phyloP scores from a whole-genome alignment of 306 rosid species.

The Pueraria montana region DNA sequence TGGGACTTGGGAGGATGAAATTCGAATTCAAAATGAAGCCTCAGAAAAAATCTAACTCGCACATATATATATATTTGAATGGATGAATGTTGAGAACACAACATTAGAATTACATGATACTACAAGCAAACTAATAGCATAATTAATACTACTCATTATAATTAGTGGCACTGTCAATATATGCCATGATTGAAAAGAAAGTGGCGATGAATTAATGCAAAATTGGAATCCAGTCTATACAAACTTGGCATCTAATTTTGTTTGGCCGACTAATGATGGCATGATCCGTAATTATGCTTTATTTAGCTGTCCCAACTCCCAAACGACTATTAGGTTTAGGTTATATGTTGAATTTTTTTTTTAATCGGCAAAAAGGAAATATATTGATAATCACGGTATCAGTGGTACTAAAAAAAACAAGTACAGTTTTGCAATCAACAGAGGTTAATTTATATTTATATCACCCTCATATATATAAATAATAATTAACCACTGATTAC shows the following conservation, averaged over 20 bases:
- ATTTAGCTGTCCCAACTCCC: neutral
- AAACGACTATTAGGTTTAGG: neutral
- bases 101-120: neutral
- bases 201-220: neutral
- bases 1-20: neutral
- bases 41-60: too few species aligned
- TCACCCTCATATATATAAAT: too few species aligned
- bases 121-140: neutral
- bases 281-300: neutral
- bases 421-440: too few species aligned
- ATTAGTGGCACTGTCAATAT: neutral
- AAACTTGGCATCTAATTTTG: neutral
- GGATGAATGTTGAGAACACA: neutral
- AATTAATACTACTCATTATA: neutral
- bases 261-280: neutral
- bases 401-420: too few species aligned
- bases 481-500: too few species aligned
- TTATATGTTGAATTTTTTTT: too few species aligned
- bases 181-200: neutral
- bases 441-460: too few species aligned
- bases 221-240: neutral
- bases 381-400: too few species aligned
- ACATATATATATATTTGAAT: too few species aligned
- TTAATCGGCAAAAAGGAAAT: too few species aligned
- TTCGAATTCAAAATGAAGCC: neutral